These are phyloP conservation scores for Alternaria ethzedia DNA, from an alignment of 2,329 filamentous ascomycete species.

Conservation along the genomic window DNA sequence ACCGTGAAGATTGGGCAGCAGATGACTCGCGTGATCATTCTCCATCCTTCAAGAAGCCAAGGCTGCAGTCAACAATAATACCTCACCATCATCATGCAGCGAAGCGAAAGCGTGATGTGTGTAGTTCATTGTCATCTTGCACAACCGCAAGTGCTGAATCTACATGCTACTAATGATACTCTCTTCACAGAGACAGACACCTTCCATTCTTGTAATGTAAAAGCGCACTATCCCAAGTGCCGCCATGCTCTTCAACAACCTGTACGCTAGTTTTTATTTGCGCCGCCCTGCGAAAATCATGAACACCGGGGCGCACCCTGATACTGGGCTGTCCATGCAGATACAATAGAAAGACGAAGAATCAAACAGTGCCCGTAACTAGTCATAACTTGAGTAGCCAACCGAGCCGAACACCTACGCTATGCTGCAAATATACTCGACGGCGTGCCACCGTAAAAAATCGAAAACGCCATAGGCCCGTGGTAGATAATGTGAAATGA, in stretches of 20 bases:
- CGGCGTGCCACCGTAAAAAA: conserved; percentile 24
- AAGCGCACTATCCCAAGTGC: conserved; percentile 20
- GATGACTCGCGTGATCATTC: conserved; percentile 9
- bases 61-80: background rate
- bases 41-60: background rate
- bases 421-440: conserved; percentile 40
- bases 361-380: conserved; percentile 24
- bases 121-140: conserved; percentile 10
- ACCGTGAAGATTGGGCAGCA: background rate
- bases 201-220: conserved; percentile 10
- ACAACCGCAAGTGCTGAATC: conserved; percentile 7
- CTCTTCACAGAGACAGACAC: conserved; percentile 12
- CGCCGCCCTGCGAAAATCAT: conserved; percentile 23
- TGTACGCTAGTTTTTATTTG: conserved; percentile 22
- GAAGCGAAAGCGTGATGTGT: background rate
- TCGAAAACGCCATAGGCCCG: conserved; percentile 28
- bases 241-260: conserved; percentile 23
- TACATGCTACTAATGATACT: conserved; percentile 10
- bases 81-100: background rate
- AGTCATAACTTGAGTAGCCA: conserved; percentile 25
- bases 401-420: conserved; percentile 43
- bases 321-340: conserved; percentile 25
- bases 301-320: conserved; percentile 22
- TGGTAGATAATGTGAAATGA: conserved; percentile 13
- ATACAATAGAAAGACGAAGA: conserved; percentile 17